A percentile compares a stretch with the other conserved stretches of the same genome.
phyloP scores from a whole-genome alignment of 1,139 yeast genomes.

The Candida glucosophila region DNA sequence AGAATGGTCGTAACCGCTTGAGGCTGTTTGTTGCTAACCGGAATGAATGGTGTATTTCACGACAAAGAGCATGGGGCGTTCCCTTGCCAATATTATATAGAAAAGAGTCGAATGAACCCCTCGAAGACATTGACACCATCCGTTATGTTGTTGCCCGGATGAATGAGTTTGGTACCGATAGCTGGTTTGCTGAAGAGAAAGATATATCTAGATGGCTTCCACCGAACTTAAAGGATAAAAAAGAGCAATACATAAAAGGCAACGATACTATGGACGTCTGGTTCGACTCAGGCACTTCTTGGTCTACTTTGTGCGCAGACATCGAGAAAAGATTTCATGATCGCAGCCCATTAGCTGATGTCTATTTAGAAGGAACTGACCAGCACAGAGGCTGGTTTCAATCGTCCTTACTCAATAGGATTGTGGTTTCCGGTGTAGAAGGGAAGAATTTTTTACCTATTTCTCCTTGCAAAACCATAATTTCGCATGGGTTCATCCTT shows the following conservation, averaged over 20 bases:
- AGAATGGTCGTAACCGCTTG: constrained; percentile 61
- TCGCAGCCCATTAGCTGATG: constrained; percentile 50
- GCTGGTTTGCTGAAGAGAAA: constrained; percentile 62
- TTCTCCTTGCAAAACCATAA: constrained; percentile 63
- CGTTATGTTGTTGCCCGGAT: constrained; percentile 45
- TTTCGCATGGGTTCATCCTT: constrained; percentile 90
- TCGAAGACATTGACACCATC: constrained; percentile 46
- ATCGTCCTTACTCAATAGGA: constrained; percentile 76
- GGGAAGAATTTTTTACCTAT: constrained; percentile 31
- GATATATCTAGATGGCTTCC: constrained; percentile 73
- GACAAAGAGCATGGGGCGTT: constrained; percentile 98
- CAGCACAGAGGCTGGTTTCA: constrained; percentile 99
- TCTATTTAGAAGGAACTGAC: constrained; percentile 89
- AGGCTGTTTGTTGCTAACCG: constrained; percentile 67
- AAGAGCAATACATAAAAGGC: constrained; percentile 48
- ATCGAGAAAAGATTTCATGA: constrained; percentile 9
- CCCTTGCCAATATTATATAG: constrained; percentile 85
- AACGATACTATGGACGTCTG: constrained; percentile 96
- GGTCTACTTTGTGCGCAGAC: constrained; percentile 57
- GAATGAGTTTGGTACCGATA: constrained; percentile 55
- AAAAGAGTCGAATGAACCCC: constrained; percentile 48
- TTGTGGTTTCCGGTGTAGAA: constrained; percentile 39
- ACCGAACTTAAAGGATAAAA: constrained; percentile 18
- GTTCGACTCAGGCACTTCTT: constrained; percentile 96
- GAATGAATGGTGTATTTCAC: constrained; percentile 94